These are phyloP conservation scores for Durio zibethinus DNA, from an alignment of 345 rosid genomes.

Conservation along the genomic window DNA sequence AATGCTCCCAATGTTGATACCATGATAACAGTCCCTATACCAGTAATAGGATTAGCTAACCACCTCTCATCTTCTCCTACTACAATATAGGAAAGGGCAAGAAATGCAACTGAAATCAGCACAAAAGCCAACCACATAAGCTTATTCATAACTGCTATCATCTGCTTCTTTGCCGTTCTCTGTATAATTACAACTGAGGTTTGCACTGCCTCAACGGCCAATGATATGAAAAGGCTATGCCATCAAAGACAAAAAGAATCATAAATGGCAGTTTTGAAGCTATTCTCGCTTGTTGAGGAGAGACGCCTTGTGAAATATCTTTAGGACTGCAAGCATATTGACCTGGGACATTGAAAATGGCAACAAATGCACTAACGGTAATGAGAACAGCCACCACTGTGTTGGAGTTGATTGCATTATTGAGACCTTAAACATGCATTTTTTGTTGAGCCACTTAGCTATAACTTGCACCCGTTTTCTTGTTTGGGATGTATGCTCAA, in stretches of 20 bases:
- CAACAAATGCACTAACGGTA: constrained; percentile 89
- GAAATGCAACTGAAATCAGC: constrained; percentile 77
- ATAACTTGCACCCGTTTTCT: constrained; percentile 75
- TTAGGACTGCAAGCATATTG: constrained; percentile 54
- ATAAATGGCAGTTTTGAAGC: constrained; percentile 57
- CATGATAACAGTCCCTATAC: constrained; percentile 72
- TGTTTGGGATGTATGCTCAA: constrained; percentile 63
- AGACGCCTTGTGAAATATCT: constrained; percentile 23
- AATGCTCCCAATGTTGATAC: constrained; percentile 77
- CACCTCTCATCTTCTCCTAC: constrained; percentile 54
- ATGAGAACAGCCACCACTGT: constrained; percentile 91
- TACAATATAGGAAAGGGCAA: constrained; percentile 71
- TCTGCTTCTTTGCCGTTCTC: constrained; percentile 61
- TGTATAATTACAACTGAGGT: constrained; percentile 89
- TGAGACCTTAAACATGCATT: constrained; percentile 84
- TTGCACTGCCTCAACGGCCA: constrained; percentile 94
- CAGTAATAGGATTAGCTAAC: constrained; percentile 58
- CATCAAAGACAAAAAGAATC: constrained; percentile 69
- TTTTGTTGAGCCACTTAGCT: constrained; percentile 67
- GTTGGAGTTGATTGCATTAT: constrained; percentile 85
- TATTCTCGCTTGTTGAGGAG: constrained; percentile 64
- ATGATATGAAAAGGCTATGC: constrained; percentile 88
- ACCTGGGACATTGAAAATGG: constrained; percentile 85
- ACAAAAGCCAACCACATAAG: constrained; percentile 93
- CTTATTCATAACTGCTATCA: constrained; percentile 93